Percentiles rank a stretch among this genome's conserved stretches.
These are phyloP conservation scores for Pleurotus salmoneostramineus DNA, from an alignment of 768 basidiomycete genomes.

Conservation along the genomic window DNA sequence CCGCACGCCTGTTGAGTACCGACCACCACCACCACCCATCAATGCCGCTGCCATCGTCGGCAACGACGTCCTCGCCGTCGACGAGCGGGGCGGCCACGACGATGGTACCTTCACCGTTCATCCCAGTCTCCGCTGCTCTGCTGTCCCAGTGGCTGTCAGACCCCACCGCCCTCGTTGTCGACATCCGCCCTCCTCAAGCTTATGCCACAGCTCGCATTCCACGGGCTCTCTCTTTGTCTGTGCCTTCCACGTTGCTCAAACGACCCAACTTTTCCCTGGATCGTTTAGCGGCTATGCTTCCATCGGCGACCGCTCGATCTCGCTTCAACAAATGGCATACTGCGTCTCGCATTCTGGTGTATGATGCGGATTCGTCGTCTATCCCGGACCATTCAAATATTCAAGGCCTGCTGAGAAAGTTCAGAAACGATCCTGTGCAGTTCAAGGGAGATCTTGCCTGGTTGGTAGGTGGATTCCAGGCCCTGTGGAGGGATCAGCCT, in stretches of 20 bases:
- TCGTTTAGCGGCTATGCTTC: constrained; percentile 79
- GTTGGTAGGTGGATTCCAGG: constrained; percentile 81
- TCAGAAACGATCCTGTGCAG: constrained; percentile 39
- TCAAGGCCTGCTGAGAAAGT: constrained; percentile 71
- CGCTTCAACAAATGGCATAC: constrained; percentile 58
- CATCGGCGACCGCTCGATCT: constrained; percentile 49
- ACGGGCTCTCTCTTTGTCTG: constrained; percentile 76
- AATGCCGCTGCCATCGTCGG: background rate
- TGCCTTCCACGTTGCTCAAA: constrained; percentile 92
- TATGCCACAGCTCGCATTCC: constrained; percentile 64
- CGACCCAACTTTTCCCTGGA: constrained; percentile 82
- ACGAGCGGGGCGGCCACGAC: background rate
- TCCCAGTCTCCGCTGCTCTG: constrained; percentile 19
- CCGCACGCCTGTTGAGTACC: background rate
- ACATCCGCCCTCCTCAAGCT: constrained; percentile 82
- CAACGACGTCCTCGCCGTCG: background rate
- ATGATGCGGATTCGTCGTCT: constrained; percentile 73
- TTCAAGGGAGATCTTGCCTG: constrained; percentile 65
- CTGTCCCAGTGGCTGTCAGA: constrained; percentile 29
- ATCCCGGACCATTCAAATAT: constrained; percentile 68
- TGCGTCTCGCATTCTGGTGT: constrained; percentile 68
- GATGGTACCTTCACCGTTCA: constrained; percentile 7
- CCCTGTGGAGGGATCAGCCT: constrained; percentile 52
- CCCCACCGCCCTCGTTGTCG: constrained; percentile 63
- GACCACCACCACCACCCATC: background rate